These are phyloP conservation scores for Bipolaris bicolor DNA, from an alignment of 2,329 filamentous ascomycete species.

Conservation along the genomic window DNA sequence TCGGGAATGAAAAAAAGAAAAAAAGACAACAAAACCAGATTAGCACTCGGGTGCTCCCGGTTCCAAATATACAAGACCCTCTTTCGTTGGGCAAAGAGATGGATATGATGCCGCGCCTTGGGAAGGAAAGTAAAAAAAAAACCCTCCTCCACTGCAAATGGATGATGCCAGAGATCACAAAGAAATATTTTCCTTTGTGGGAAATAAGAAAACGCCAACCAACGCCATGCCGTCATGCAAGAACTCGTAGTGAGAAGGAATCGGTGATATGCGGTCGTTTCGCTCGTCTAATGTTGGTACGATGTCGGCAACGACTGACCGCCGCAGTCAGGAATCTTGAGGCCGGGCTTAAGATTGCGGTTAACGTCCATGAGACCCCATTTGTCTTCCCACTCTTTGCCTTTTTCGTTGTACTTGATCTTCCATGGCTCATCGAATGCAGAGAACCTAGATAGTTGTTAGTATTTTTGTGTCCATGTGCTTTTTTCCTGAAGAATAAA, in stretches of 20 bases:
- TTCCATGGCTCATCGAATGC: constrained; percentile 99
- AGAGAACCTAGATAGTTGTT: constrained; percentile 67
- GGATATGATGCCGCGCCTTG: constrained; percentile 6
- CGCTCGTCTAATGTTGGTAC: constrained; percentile 7
- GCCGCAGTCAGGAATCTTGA: constrained; percentile 86
- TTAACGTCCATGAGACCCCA: constrained; percentile 91
- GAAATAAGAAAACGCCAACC: constrained; percentile 22
- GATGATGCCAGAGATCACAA: constrained; percentile 17
- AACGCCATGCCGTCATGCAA: constrained; percentile 37
- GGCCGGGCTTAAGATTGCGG: constrained; percentile 79
- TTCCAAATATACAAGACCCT: constrained; percentile 17
- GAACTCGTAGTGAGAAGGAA: constrained; percentile 16
- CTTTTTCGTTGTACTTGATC: constrained; percentile 68
- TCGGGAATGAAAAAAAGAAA: constrained; percentile 1
- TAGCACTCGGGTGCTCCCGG: constrained; percentile 15
- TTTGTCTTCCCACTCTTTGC: constrained; percentile 86
- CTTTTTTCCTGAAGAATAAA: constrained; percentile 2
- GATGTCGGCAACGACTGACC: constrained; percentile 62
- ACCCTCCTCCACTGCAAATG: not conserved
- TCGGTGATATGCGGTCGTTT: constrained; percentile 6
- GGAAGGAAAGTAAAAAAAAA: not conserved
- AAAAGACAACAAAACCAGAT: not conserved
- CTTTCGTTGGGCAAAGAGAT: constrained; percentile 10
- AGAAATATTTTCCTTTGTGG: not conserved
- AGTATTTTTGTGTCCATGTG: not conserved